Conservation (phyloP, 1,284 basidiomycete species). For the Ustanciosporium gigantosporum region DNA sequence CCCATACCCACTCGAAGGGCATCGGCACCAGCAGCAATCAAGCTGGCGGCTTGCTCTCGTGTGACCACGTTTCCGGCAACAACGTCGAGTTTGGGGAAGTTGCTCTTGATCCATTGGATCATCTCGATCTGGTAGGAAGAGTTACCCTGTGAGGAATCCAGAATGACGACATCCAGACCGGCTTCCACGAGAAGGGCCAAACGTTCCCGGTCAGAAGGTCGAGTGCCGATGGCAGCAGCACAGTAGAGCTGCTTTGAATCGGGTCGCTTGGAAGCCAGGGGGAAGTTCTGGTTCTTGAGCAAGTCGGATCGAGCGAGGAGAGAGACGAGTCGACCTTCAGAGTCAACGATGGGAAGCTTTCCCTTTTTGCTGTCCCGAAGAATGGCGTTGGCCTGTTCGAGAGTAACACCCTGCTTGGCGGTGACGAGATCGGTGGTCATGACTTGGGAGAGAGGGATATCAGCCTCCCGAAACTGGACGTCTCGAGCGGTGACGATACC, state of each 20-base stretch:
- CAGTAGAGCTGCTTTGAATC: constrained; percentile 94
- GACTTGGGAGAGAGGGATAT: constrained; percentile 75
- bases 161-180: constrained; percentile 89
- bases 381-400: constrained; percentile 89
- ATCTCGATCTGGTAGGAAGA: constrained; percentile 92
- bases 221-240: constrained; percentile 94
- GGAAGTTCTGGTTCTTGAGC: constrained; percentile 97
- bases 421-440: constrained; percentile 72
- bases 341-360: constrained; percentile 71
- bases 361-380: constrained; percentile 97
- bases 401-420: constrained; percentile 65
- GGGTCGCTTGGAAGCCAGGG: constrained; percentile 88
- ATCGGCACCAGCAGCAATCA: constrained; percentile 93
- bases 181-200: constrained; percentile 86
- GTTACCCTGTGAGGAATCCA: constrained; percentile 97
- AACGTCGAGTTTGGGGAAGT: constrained; percentile 74
- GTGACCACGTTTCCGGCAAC: constrained; percentile 98
- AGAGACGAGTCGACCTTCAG: constrained; percentile 50
- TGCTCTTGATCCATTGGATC: constrained; percentile 89
- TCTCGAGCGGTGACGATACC: constrained; percentile 97
- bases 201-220: constrained; percentile 83
- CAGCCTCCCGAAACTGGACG: constrained; percentile 83
- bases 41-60: constrained; percentile 89
- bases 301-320: constrained; percentile 77
- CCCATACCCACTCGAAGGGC: constrained; percentile 96